Evolutionary conservation across 2,329 filamentous ascomycete genomes (phyloP).

Genomic region (Nemania sp.): DNA sequence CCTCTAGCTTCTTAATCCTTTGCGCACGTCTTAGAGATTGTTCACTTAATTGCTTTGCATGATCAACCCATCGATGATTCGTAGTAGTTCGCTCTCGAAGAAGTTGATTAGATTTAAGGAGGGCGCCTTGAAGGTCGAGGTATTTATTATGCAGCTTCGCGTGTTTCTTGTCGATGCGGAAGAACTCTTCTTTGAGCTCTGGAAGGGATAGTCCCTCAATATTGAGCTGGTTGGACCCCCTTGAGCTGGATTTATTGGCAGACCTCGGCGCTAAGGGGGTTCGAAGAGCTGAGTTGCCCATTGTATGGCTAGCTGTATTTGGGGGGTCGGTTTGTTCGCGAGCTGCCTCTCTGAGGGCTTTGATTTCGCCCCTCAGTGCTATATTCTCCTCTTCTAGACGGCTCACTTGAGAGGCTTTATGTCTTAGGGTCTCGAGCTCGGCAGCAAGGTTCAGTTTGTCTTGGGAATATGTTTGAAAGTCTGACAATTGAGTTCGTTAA

Average conservation of each 20-base stretch:
- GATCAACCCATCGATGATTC: conserved; percentile 59
- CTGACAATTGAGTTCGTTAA: conserved; percentile 28
- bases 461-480: conserved; percentile 34
- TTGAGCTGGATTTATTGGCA: conserved; percentile 42
- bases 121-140: conserved; percentile 43
- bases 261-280: conserved; percentile 48
- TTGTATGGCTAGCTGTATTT: conserved; percentile 8
- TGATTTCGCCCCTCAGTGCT: conserved; percentile 55
- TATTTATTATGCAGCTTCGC: conserved; percentile 52
- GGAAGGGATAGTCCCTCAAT: conserved; percentile 36
- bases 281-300: conserved; percentile 35
- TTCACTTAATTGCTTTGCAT: conserved; percentile 58
- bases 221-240: conserved; percentile 31
- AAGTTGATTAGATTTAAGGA: conserved; percentile 50
- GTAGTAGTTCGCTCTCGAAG: conserved; percentile 59
- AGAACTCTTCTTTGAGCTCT: conserved; percentile 51
- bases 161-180: conserved; percentile 56
- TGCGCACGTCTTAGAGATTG: conserved; percentile 44
- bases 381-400: conserved; percentile 58
- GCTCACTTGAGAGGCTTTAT: conserved; percentile 50
- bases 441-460: conserved; percentile 46
- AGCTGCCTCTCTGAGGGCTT: conserved; percentile 45
- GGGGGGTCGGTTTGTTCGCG: conserved; percentile 26
- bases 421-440: conserved; percentile 54
- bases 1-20: conserved; percentile 59